These are phyloP conservation scores for Aureobasidium pullulans DNA, from an alignment of 2,329 filamentous ascomycete genomes.

Conservation along the genomic window DNA sequence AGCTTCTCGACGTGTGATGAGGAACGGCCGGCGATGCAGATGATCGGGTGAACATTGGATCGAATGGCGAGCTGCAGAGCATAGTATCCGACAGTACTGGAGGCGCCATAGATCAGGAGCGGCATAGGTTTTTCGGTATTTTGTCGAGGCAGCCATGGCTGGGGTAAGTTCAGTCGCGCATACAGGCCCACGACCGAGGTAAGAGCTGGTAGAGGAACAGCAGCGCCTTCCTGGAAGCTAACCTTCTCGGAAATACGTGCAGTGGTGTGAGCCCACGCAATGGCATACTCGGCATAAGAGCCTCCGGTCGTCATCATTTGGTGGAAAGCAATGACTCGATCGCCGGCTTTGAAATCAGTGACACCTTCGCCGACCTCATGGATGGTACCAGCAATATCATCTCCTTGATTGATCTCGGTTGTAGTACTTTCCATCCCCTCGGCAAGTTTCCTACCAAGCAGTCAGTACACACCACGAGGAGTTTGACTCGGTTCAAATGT, in stretches of 20 bases:
- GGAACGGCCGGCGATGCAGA: background rate
- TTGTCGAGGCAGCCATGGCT: slow-evolving; percentile 39
- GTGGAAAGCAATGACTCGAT: slow-evolving; percentile 27
- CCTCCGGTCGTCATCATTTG: slow-evolving; percentile 31
- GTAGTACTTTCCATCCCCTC: background rate
- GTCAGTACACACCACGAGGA: background rate
- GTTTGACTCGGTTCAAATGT: background rate
- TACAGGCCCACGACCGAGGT: slow-evolving; percentile 49
- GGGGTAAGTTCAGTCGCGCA: slow-evolving; percentile 38
- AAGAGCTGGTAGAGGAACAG: slow-evolving; percentile 49
- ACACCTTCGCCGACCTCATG: slow-evolving; percentile 19
- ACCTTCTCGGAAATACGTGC: slow-evolving; percentile 34
- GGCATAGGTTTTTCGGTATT: slow-evolving; percentile 43
- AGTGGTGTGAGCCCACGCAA: slow-evolving; percentile 35
- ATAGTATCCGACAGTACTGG: background rate
- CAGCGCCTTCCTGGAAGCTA: slow-evolving; percentile 41
- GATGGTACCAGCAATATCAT: slow-evolving; percentile 15
- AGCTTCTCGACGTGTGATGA: background rate
- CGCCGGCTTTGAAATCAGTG: slow-evolving; percentile 18
- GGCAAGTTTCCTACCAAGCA: too few relatives aligned
- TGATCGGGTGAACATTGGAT: background rate
- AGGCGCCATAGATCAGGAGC: background rate
- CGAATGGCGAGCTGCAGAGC: background rate
- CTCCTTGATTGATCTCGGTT: slow-evolving; percentile 20
- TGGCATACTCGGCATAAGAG: slow-evolving; percentile 37